phyloP scores from a whole-genome alignment of 805 yeast species.

The Candida rishiriensis region DNA sequence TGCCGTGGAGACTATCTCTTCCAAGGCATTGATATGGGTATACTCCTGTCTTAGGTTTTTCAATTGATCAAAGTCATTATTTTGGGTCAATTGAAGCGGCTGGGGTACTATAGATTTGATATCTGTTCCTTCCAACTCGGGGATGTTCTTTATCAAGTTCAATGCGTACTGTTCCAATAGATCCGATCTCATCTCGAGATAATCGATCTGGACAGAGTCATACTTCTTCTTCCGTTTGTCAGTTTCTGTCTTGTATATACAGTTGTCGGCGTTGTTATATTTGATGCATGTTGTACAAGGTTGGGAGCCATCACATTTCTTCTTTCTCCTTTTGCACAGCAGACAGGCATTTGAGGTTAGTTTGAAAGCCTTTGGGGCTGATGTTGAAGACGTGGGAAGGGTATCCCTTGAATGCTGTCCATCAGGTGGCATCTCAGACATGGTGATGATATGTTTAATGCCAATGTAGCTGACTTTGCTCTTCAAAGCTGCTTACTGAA shows the following conservation, averaged over 20 bases:
- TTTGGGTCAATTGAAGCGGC: slow-evolving; percentile 10
- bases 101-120: slow-evolving; percentile 7
- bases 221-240: slow-evolving; percentile 29
- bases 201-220: slow-evolving; percentile 29
- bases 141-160: slow-evolving; percentile 17
- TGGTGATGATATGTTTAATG: too few species aligned
- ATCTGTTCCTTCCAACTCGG: slow-evolving; percentile 11
- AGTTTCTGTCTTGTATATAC: slow-evolving; percentile 22
- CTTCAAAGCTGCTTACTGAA: too few species aligned
- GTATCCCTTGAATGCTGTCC: too few species aligned
- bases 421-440: too few species aligned
- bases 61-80: slow-evolving; percentile 7
- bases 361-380: background rate
- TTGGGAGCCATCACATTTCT: slow-evolving; percentile 23
- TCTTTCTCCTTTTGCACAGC: slow-evolving; percentile 18
- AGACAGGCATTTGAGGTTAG: background rate
- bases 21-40: slow-evolving; percentile 28
- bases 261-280: slow-evolving; percentile 15
- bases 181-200: slow-evolving; percentile 27
- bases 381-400: too few species aligned
- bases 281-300: slow-evolving; percentile 20
- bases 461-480: too few species aligned
- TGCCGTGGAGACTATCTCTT: slow-evolving; percentile 30
- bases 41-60: slow-evolving; percentile 2
- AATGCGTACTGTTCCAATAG: slow-evolving; percentile 23